phyloP scores from a whole-genome alignment of 2,329 filamentous ascomycete species.

The Trichoderma semiorbis region DNA sequence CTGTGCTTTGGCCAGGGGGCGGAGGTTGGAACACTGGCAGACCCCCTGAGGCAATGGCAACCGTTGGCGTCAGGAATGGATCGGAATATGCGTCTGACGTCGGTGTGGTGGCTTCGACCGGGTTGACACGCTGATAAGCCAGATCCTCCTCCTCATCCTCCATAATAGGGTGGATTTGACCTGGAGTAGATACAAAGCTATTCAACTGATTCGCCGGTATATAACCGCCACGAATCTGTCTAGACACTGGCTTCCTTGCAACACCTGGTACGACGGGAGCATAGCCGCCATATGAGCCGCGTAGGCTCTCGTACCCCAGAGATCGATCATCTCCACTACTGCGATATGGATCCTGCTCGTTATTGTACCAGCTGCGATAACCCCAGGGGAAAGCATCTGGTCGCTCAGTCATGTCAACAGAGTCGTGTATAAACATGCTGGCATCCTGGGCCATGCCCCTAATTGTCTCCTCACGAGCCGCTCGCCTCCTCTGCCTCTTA shows the following conservation, averaged over 20 bases:
- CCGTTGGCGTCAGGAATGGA: constrained; percentile 48
- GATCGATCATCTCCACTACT: constrained; percentile 35
- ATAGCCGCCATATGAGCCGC: constrained; percentile 18
- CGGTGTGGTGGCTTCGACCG: constrained; percentile 31
- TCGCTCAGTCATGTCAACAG: constrained; percentile 47
- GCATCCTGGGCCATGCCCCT: constrained; percentile 49
- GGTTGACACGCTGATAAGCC: constrained; percentile 25
- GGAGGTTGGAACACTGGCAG: constrained; percentile 26
- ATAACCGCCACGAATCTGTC: constrained; percentile 32
- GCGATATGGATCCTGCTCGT: constrained; percentile 39
- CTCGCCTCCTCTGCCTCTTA: constrained; percentile 38
- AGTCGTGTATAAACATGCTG: constrained; percentile 41
- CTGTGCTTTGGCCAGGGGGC: constrained; percentile 33
- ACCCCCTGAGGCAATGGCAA: constrained; percentile 19
- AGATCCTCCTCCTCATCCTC: constrained; percentile 55
- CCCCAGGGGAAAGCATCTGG: constrained; percentile 32
- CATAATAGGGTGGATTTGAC: constrained; percentile 55
- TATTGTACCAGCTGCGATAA: constrained; percentile 43
- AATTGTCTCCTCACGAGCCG: constrained; percentile 45
- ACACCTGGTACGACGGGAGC: constrained; percentile 25
- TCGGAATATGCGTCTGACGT: constrained; percentile 41
- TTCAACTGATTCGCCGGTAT: constrained; percentile 31
- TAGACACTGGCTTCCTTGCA: constrained; percentile 34
- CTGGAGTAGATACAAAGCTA: constrained; percentile 31
- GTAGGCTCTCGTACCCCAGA: constrained; percentile 49